Percentiles rank a stretch among this genome's conserved stretches.
Conservation (phyloP, 805 yeast species). For the Kodamaea laetipori region DNA sequence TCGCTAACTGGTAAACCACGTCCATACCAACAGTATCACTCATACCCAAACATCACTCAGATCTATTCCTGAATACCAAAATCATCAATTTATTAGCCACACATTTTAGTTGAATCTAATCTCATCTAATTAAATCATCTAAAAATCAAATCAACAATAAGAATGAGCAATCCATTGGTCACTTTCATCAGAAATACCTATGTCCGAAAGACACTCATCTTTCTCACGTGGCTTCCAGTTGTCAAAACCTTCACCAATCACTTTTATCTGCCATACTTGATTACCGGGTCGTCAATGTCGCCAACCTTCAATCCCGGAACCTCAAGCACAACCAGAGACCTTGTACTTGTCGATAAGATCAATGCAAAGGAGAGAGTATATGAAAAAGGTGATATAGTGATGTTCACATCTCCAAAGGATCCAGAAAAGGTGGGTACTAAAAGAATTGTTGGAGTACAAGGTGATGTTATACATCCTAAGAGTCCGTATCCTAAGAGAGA, state of each 20-base stretch:
- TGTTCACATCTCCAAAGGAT: constrained; percentile 78
- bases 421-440: constrained; percentile 78
- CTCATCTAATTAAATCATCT: no score
- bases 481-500: constrained; percentile 62
- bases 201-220: constrained; percentile 1
- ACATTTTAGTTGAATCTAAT: no score
- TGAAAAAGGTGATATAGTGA: constrained; percentile 67
- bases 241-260: constrained; percentile 66
- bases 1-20: no score
- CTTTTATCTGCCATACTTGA: constrained; percentile 68
- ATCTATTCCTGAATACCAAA: no score
- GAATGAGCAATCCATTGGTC: no score
- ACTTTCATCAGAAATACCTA: no score
- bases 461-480: constrained; percentile 65
- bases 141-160: no score
- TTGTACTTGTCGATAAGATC: constrained; percentile 71
- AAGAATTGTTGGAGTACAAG: constrained; percentile 73
- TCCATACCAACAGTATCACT: no score
- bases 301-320: constrained; percentile 81
- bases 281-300: constrained; percentile 83
- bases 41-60: no score
- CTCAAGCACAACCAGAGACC: constrained; percentile 49
- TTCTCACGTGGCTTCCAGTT: constrained; percentile 77
- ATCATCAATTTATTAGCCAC: no score
- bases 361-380: constrained; percentile 48